Evolutionary conservation across 352 stramenopile species (phyloP), one percentile per base, ranked within the genome.

Genomic region (Globisporangium middletonii): DNA sequence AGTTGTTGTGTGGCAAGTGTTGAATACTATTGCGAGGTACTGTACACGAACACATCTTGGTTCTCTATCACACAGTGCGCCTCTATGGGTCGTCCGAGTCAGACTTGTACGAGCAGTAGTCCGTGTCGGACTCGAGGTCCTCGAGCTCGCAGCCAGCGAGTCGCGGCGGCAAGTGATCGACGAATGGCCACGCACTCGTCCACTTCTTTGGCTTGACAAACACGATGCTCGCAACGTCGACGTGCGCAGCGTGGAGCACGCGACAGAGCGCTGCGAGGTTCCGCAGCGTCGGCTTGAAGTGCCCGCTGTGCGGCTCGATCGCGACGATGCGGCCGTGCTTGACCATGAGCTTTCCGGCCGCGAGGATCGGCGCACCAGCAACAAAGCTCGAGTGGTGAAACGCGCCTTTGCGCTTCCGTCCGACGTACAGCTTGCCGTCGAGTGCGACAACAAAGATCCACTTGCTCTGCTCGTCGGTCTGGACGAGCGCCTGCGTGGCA

Each of bases 341-440:
- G 30, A 88, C 78, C 53, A 84, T 76, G 50, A 86, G 71, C 56
- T 89, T 88, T 42, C 80, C 80, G 1, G 80, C 80, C n/a, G 77
- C 75, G 12, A 73, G 55, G 62, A 89, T 84, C 8, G 79, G 77
- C 26, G 62, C 73, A 15, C 80, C 80, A 9, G 76, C 70, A 27
- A 91, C 69, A 48, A 91, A 91, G 61, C 80, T 91, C 60, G 80
- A 88, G 72, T 91, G 80, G 54, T 91, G 80, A 65, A 91, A 91
- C 47, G 52, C 60, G 27, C 80, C 80, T 50, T 91, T 91, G 44
- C 60, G 67, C 65, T 91, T 91, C n/a, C 80, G 78, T 3, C 65
- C 69, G n/a, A 91, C 55, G 54, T 84, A 88, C 60, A 91, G 71
- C 38, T 28, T 57, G 37, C 53, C 52, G 37, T 62, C 43, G 43